Evolutionary conservation across 805 yeast species (phyloP), one percentile per base, ranked within the genome.

Genomic region (Wickerhamia fluorescens): DNA sequence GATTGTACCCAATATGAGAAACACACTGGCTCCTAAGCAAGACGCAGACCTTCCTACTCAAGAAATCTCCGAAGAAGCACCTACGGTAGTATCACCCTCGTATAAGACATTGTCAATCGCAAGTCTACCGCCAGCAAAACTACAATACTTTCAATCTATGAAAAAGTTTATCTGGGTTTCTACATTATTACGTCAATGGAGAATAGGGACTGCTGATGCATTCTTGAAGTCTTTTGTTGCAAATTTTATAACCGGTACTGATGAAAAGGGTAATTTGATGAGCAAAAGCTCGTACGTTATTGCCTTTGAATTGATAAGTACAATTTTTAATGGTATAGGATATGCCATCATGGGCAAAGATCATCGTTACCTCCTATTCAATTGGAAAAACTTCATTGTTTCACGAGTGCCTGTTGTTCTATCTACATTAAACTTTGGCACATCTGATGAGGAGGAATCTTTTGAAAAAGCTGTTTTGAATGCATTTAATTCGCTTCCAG

Each of bases 351-450:
- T 18, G 15, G 42, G 47, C 25, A 38, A 42, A n/a, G 53, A 46
- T 11, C 35, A 43, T 5, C 34, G 42, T 3, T 55, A 45, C 29
- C 42, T 58, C 10, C 28, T 43, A 5, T 51, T 49, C 39, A 59
- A 57, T 37, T 61, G 63, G 61, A 43, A 46, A 24, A 61, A 50
- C 31, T 63, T 51, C 33, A 42, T 63, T 4, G 38, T 52, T 3
- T 45, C 61, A 10, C 37, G 51, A 21, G 23, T 61, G 6, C 58
- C 62, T 2, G 33, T 33, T 6, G 36, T 55, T 7, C 30, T 60
- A 7, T 35, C 43, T 11, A 29, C 31, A 8, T 41, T 47, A 11
- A 45, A 44, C 27, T 22, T 38, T 16, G 26, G 38, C 8, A 14
- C 23, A 9, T 6, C 29, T 6, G 15, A 20, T 18, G 27, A 32